Base-by-base conservation (phyloP, 495 filamentous ascomycete genomes). In the Pyrenula massariospora region DNA sequence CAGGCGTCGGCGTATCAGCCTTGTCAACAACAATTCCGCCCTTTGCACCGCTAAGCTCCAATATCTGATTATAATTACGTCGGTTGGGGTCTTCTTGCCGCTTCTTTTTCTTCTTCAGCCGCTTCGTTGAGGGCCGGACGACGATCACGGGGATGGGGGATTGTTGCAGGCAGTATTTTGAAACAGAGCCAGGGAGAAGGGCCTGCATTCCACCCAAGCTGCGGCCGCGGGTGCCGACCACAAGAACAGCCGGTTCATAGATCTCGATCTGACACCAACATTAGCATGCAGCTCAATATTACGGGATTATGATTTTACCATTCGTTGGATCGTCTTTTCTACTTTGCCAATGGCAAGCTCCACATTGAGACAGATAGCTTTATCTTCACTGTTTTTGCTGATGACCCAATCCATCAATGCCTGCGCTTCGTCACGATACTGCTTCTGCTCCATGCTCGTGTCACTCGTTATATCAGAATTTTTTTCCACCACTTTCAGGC, bases 131-230 rank as follows among this genome's bases (percentile, higher is more conserved):
- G 52, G 93, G 91, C 1, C 93, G 83, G 42, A 97, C 93, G 25
- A 98, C 94, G 36, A 96, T 89, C 1, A 96, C 92, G n/a, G 93
- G 93, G 20, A 98, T 88, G 0, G 93, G 93, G 8, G 89, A 95
- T 68, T 95, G 88, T 66, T 97, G 92, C 12, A 96, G 78, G 61
- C 93, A 96, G 73, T 95, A 98, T 64, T 96, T 96, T 24, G 90
- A 95, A 56, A 97, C 90, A 0, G 90, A 95, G 60, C 89, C 93
- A 12, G 86, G 87, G 24, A 96, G 78, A n/a, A 97, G 78, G 50
- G 88, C 87, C 69, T 96, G 91, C 24, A 97, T 80, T 52, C 93
- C 91, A 47, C 88, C 88, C 3, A 96, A 76, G 53, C 84, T 91
- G 54, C 90, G 83, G 50, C 93, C 93, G 58, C 87, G 80, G 1